Evolutionary conservation across 2,329 filamentous ascomycete genomes (phyloP).

Genomic region (Colletotrichum sp.): DNA sequence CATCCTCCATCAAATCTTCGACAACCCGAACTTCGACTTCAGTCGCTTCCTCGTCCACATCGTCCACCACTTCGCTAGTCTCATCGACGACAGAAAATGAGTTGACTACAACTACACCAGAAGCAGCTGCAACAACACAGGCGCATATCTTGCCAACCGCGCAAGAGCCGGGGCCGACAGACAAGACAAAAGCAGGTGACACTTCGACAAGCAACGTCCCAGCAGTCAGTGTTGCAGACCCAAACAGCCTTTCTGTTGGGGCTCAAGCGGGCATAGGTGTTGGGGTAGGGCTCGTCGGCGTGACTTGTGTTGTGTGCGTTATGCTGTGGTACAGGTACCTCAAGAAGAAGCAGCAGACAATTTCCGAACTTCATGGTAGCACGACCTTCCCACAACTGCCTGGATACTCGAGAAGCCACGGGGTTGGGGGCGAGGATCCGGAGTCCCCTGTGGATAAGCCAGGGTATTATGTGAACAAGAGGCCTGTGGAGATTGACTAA

Average conservation of each 20-base stretch:
- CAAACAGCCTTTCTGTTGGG: not conserved
- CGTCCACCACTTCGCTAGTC: fast-evolving
- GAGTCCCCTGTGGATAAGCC: not conserved
- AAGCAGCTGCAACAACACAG: fast-evolving
- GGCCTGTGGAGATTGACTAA: not conserved
- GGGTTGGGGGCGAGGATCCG: not conserved
- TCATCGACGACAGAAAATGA: not conserved
- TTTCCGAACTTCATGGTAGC: not conserved
- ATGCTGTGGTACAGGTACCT: not conserved
- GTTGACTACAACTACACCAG: fast-evolving
- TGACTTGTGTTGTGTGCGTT: not conserved
- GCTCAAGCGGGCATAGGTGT: constrained; percentile 2
- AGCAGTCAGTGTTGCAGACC: not conserved
- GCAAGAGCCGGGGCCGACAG: not conserved
- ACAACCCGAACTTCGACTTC: not conserved
- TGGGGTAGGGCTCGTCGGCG: not conserved
- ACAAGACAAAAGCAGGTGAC: not conserved
- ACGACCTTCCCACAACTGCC: not conserved
- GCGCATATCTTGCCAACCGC: not conserved
- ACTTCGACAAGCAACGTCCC: not conserved
- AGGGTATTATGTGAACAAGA: not conserved
- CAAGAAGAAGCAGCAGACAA: not conserved
- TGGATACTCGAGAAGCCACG: not conserved
- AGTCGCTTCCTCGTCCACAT: fast-evolving
- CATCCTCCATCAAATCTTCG: not conserved